phyloP scores from a whole-genome alignment of 805 yeast species.

The Candida maesae region DNA sequence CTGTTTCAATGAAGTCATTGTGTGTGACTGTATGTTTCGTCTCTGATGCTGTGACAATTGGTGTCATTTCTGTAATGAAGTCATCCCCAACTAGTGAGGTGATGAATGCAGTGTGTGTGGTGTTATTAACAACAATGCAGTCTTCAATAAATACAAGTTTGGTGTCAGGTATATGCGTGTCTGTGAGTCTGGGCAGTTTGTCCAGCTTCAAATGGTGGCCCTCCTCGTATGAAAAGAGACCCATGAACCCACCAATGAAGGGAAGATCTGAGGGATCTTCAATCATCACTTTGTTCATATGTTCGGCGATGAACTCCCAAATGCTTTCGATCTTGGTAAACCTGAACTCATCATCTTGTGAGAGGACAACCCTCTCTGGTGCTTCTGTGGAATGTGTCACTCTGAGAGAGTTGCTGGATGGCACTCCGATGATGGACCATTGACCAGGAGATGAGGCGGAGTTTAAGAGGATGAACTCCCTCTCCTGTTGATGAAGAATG shows the following conservation, averaged over 20 bases:
- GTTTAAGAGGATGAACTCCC: slow-evolving; percentile 60
- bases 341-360: background rate
- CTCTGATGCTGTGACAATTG: slow-evolving; percentile 2
- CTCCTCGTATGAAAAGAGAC: slow-evolving; percentile 84
- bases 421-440: slow-evolving; percentile 84
- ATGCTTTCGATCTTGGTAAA: slow-evolving; percentile 27
- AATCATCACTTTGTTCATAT: slow-evolving; percentile 37
- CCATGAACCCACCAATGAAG: slow-evolving; percentile 89
- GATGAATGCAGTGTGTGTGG: slow-evolving; percentile 42
- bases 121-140: slow-evolving; percentile 52
- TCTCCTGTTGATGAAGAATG: slow-evolving; percentile 23
- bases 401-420: slow-evolving; percentile 39
- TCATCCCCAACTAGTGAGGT: slow-evolving; percentile 39
- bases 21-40: background rate
- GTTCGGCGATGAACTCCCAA: slow-evolving; percentile 51
- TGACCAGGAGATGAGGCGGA: slow-evolving; percentile 83
- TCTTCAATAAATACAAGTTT: slow-evolving; percentile 70
- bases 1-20: slow-evolving; percentile 4
- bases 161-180: slow-evolving; percentile 58
- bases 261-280: slow-evolving; percentile 44
- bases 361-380: slow-evolving; percentile 6
- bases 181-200: slow-evolving; percentile 37
- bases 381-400: slow-evolving; percentile 59
- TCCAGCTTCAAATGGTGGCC: slow-evolving; percentile 44
- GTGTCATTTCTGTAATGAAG: slow-evolving; percentile 23